These are phyloP conservation scores for Neonectria punicea DNA, from an alignment of 2,329 filamentous ascomycete species.

Conservation along the genomic window DNA sequence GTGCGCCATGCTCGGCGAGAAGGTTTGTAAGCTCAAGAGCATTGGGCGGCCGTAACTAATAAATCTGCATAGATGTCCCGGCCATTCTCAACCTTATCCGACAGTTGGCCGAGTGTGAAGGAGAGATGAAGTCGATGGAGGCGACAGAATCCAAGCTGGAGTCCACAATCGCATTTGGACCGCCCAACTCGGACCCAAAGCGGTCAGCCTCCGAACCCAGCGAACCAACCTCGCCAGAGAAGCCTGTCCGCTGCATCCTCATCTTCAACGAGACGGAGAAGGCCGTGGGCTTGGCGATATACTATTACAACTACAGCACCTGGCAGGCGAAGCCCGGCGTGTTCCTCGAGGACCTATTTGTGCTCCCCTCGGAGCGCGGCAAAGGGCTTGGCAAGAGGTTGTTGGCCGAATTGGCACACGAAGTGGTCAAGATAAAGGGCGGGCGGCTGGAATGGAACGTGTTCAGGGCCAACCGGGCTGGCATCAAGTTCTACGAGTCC, in stretches of 20 bases:
- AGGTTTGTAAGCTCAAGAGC: neutral
- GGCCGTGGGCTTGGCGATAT: slow-evolving; percentile 10
- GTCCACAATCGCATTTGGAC: neutral
- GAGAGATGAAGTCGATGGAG: neutral
- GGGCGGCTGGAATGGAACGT: slow-evolving; percentile 7
- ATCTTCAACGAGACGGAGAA: neutral
- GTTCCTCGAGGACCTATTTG: slow-evolving; percentile 12
- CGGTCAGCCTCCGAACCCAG: neutral
- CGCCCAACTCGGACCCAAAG: neutral
- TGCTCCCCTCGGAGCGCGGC: neutral
- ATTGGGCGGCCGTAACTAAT: neutral
- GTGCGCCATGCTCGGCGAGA: neutral
- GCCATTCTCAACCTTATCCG: neutral
- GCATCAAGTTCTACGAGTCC: slow-evolving; percentile 2
- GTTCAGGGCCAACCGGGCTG: neutral
- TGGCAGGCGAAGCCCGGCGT: slow-evolving; percentile 12
- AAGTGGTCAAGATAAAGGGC: neutral
- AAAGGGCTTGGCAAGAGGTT: neutral
- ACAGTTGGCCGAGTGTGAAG: neutral
- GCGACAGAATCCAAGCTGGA: neutral
- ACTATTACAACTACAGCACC: slow-evolving; percentile 10
- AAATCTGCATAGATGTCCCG: neutral
- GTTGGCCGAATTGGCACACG: neutral
- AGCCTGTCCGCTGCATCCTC: neutral
- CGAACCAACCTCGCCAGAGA: neutral